These are phyloP conservation scores for Aleurites moluccanus DNA, from an alignment of 441 rosid genomes.

Conservation along the genomic window DNA sequence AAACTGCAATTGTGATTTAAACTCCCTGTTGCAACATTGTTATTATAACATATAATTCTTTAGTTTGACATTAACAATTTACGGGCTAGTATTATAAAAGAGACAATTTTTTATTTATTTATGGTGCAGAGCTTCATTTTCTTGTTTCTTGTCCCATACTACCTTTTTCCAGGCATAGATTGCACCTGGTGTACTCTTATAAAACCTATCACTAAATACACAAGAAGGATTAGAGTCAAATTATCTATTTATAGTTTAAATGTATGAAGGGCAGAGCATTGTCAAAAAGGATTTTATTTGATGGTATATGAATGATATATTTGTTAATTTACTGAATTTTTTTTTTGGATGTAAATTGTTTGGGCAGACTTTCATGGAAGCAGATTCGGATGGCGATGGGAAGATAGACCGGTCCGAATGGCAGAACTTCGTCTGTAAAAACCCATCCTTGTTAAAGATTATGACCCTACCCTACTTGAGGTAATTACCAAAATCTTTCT, in stretches of 20 bases:
- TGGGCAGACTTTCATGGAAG: conserved; percentile 82
- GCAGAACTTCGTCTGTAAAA: conserved; percentile 72
- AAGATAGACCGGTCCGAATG: conserved; percentile 85
- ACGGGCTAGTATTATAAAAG: too few relatives aligned
- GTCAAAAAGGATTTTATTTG: background rate
- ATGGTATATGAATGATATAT: background rate
- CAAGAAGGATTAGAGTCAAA: background rate
- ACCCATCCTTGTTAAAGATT: conserved; percentile 84
- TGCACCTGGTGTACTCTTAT: background rate
- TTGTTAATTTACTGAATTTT: background rate
- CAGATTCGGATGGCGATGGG: conserved; percentile 79
- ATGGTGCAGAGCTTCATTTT: too few relatives aligned
- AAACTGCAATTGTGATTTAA: too few relatives aligned
- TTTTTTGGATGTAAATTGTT: background rate
- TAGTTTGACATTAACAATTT: too few relatives aligned
- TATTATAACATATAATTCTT: too few relatives aligned
- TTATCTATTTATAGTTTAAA: background rate
- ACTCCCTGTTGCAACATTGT: too few relatives aligned
- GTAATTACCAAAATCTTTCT: conserved; percentile 33
- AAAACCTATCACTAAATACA: background rate
- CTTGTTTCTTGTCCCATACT: background rate
- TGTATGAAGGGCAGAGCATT: too few relatives aligned
- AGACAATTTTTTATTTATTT: too few relatives aligned
- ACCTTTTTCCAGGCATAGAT: background rate
- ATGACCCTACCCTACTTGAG: conserved; percentile 94